A percentile compares a stretch with the other conserved stretches of the same genome.
Evolutionary conservation across 805 yeast species (phyloP).

Genomic region (Phaffomyces antillensis): DNA sequence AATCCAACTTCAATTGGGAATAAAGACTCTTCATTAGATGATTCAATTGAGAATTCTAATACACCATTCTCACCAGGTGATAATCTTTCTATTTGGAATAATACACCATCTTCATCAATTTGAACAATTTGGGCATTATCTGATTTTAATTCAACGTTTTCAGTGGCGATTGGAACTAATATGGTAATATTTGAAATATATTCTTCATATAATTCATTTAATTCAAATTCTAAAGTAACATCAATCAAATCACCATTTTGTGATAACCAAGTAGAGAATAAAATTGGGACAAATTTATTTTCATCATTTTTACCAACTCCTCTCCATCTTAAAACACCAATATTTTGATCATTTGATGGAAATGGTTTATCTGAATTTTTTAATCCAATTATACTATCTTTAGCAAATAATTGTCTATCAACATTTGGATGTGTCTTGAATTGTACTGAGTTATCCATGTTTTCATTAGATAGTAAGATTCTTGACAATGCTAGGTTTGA

Average conservation of each 20-base stretch:
- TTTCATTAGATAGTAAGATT: conserved; percentile 47
- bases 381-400: conserved; percentile 54
- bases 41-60: conserved; percentile 72
- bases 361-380: conserved; percentile 75
- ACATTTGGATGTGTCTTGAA: conserved; percentile 96
- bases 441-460: conserved; percentile 45
- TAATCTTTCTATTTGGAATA: conserved; percentile 54
- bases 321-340: conserved; percentile 93
- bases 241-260: conserved; percentile 55
- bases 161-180: conserved; percentile 61
- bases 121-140: conserved; percentile 50
- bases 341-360: conserved; percentile 85
- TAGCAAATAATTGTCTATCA: conserved; percentile 64
- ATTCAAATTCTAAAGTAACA: conserved; percentile 86
- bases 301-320: conserved; percentile 58
- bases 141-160: conserved; percentile 43
- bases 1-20: conserved; percentile 83
- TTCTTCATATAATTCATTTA: conserved; percentile 40
- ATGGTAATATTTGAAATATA: conserved; percentile 46
- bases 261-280: conserved; percentile 80
- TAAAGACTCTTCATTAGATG: conserved; percentile 64
- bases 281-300: conserved; percentile 50
- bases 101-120: conserved; percentile 61
- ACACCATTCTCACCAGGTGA: conserved; percentile 54
- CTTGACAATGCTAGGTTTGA: conserved; percentile 61